Evolutionary conservation across 108 stramenopile species (phyloP).

Genomic region (Nitzschia palea): DNA sequence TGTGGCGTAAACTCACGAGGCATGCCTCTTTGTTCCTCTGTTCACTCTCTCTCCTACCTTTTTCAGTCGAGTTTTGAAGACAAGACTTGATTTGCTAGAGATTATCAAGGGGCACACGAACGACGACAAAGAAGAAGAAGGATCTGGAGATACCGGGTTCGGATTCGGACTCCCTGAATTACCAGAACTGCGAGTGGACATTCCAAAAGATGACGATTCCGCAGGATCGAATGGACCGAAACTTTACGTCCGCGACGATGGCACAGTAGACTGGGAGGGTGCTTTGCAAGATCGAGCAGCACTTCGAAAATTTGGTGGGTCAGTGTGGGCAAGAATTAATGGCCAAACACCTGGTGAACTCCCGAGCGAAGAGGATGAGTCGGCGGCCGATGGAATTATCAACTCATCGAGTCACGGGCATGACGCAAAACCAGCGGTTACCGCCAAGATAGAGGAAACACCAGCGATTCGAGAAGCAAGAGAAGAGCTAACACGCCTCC

Average conservation of each 20-base stretch:
- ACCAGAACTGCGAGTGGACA: constrained; percentile 25
- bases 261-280: constrained; percentile 97
- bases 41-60: neutral
- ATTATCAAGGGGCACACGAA: constrained; percentile 24
- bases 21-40: neutral
- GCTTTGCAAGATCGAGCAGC: constrained; percentile 93
- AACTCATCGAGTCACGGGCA: neutral
- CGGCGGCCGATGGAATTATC: neutral
- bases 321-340: constrained; percentile 95
- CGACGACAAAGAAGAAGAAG: constrained; percentile 6
- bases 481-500: constrained; percentile 39
- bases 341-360: constrained; percentile 78
- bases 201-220: constrained; percentile 32
- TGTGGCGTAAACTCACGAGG: no score
- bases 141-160: constrained; percentile 12
- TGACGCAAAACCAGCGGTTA: constrained; percentile 50
- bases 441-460: constrained; percentile 84
- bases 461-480: constrained; percentile 65
- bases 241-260: constrained; percentile 94
- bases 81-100: constrained; percentile 21
- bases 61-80: constrained; percentile 28
- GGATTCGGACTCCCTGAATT: constrained; percentile 30
- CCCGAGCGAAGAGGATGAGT: constrained; percentile 34
- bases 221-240: constrained; percentile 53
- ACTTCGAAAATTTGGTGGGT: constrained; percentile 81